These are phyloP conservation scores for Fusarium fracticaudum DNA, from an alignment of 2,329 filamentous ascomycete genomes.

Conservation along the genomic window DNA sequence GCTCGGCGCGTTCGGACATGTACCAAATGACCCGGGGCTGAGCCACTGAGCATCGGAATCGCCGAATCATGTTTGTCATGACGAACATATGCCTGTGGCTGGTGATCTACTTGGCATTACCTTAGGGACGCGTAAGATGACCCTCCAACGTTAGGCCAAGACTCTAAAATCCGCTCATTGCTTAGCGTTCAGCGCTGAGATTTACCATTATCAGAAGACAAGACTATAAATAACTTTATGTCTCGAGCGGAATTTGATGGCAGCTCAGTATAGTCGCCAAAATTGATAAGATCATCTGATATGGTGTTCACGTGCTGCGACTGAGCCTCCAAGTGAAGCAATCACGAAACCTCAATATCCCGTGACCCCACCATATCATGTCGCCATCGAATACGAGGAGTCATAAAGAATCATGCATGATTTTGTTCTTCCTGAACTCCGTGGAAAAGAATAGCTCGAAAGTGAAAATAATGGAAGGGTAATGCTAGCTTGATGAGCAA, in stretches of 20 bases:
- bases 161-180: not conserved
- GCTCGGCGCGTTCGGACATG: slow-evolving; percentile 11
- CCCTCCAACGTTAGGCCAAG: not conserved
- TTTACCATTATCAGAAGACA: not conserved
- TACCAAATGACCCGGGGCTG: not conserved
- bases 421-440: not conserved
- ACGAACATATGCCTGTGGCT: slow-evolving; percentile 17
- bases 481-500: not conserved
- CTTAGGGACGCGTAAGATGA: slow-evolving; percentile 7
- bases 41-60: slow-evolving; percentile 5
- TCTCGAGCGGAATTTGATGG: not conserved
- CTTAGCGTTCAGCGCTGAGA: not conserved
- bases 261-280: too few species aligned
- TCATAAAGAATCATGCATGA: not conserved
- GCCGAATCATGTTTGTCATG: slow-evolving; percentile 6
- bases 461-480: not conserved
- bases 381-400: not conserved
- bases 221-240: not conserved
- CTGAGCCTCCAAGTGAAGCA: not conserved
- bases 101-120: slow-evolving; percentile 24
- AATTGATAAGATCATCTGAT: not conserved
- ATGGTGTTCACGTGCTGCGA: not conserved
- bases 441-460: not conserved
- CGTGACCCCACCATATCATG: not conserved
- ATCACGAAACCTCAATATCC: not conserved